Base-by-base conservation (phyloP, 805 yeast genomes). In the Metschnikowia matae region DNA sequence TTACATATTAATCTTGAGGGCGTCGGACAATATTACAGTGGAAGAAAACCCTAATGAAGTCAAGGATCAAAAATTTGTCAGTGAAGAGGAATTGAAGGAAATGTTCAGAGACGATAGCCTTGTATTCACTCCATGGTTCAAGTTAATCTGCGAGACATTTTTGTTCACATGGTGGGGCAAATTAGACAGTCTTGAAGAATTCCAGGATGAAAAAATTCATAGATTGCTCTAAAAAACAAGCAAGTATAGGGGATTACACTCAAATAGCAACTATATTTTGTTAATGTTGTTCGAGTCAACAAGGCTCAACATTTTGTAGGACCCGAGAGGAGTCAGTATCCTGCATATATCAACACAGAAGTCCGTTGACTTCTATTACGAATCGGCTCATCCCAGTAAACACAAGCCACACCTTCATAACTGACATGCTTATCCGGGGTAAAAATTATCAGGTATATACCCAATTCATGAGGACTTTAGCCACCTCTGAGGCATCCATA, bases 91-190 rank as follows among this genome's bases (percentile, higher is more conserved):
- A 59, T 77, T 94, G 60, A 81, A 83, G 65, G 70, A 65, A 17
- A 89, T 94, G 97, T 87, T 94, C 67, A 58, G 77, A 20, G 89
- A 91, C 65, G 60, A 71, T 17, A 50, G 62, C n/a, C 75, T 87
- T 54, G 75, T 81, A 10, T 94, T 94, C 71, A 94, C 99, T 4
- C 99, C 99, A 4, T 94, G 99, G 99, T 94, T 94, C 75, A 89
- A 89, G 69, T 80, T 94, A 57, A 94, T 94, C 59, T 94, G 99
- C 67, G 91, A 94, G 65, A 82, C 87, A 42, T 89, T 88, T 63
- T 74, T 94, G 63, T 94, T 87, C 73, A 76, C 87, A 55, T 94
- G 99, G 99, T 94, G 99, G 99, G 81, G 77, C 26, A 76, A 81
- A 52, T 73, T 91, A 54, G 83, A 81, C 63, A 71, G 78, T 54